Conservation (phyloP, 2,329 filamentous ascomycete species). For the Exserohilum turcica region DNA sequence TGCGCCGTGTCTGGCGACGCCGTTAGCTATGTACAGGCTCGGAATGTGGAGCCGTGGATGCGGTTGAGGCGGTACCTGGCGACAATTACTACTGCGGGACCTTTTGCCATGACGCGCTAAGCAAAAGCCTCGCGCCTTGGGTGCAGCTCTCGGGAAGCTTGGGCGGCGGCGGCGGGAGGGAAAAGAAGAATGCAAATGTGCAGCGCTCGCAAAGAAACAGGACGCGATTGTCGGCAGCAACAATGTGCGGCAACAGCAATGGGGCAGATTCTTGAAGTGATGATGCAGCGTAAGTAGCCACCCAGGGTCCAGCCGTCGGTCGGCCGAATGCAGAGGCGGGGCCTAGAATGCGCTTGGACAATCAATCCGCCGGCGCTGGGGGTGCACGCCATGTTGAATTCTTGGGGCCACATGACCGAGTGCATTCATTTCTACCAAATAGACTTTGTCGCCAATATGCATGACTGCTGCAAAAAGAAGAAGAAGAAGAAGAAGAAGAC, state of each 20-base stretch:
- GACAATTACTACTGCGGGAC: slow-evolving; percentile 57
- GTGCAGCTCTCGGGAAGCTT: slow-evolving; percentile 15
- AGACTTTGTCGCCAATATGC: background rate
- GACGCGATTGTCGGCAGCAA: background rate
- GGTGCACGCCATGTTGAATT: too few species aligned
- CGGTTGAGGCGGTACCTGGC: slow-evolving; percentile 48
- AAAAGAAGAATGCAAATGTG: slow-evolving; percentile 11
- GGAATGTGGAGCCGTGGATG: slow-evolving; percentile 7
- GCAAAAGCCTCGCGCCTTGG: slow-evolving; percentile 17
- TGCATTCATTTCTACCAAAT: background rate
- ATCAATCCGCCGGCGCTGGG: too few species aligned
- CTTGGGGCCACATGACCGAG: background rate
- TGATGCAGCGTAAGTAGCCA: slow-evolving; percentile 2
- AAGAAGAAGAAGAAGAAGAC: too few species aligned
- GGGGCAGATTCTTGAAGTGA: slow-evolving; percentile 11
- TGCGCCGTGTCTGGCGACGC: slow-evolving; percentile 73
- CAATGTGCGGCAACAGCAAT: background rate
- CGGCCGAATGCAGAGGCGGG: slow-evolving; percentile 4
- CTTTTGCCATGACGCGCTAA: slow-evolving; percentile 48
- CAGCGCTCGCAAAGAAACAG: background rate
- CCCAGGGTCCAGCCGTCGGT: slow-evolving; percentile 14
- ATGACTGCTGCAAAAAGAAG: too few species aligned
- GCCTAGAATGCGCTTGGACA: slow-evolving; percentile 2
- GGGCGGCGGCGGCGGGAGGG: slow-evolving; percentile 9
- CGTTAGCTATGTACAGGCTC: slow-evolving; percentile 21